Percentiles rank a stretch among this genome's conserved stretches.
phyloP scores from a whole-genome alignment of 176 grass and related monocot genomes.

The Carex cristatella region DNA sequence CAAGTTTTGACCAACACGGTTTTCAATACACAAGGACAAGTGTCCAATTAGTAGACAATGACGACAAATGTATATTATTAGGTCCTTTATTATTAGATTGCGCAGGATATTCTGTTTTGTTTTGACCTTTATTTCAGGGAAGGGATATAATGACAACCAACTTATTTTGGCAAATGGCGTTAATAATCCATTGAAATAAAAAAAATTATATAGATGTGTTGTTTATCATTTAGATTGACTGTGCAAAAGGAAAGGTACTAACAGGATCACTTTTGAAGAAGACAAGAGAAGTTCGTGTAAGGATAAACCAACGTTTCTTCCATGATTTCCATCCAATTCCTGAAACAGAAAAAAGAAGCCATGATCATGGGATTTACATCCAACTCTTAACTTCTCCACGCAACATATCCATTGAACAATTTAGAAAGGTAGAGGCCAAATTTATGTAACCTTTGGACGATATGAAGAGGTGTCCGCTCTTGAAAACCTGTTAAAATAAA shows the following conservation, averaged over 20 bases:
- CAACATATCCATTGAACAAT: constrained; percentile 1
- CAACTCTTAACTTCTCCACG: background rate
- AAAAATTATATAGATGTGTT: background rate
- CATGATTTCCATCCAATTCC: constrained; percentile 99
- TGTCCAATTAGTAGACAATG: constrained; percentile 1
- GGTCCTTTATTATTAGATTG: background rate
- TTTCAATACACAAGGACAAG: background rate
- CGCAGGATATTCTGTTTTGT: background rate
- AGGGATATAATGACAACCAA: background rate
- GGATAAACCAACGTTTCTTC: constrained; percentile 99
- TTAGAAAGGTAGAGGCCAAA: background rate
- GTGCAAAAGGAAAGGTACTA: constrained; percentile 34
- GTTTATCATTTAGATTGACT: background rate
- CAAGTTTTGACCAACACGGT: background rate
- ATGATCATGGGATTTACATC: constrained; percentile 17
- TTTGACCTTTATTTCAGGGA: background rate
- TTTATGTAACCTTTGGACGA: constrained; percentile 87
- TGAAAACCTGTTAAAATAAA: constrained; percentile 65
- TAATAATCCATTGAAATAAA: background rate
- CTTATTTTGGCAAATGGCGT: background rate
- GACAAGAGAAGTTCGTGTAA: constrained; percentile 88
- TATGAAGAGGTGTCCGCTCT: constrained; percentile 97
- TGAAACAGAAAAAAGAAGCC: constrained; percentile 31
- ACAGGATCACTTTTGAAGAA: constrained; percentile 99
- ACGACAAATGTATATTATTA: background rate